A percentile compares a stretch with the other conserved stretches of the same genome.
These are phyloP conservation scores for Cercospora brassicicola DNA, from an alignment of 2,329 filamentous ascomycete species.

Conservation along the genomic window DNA sequence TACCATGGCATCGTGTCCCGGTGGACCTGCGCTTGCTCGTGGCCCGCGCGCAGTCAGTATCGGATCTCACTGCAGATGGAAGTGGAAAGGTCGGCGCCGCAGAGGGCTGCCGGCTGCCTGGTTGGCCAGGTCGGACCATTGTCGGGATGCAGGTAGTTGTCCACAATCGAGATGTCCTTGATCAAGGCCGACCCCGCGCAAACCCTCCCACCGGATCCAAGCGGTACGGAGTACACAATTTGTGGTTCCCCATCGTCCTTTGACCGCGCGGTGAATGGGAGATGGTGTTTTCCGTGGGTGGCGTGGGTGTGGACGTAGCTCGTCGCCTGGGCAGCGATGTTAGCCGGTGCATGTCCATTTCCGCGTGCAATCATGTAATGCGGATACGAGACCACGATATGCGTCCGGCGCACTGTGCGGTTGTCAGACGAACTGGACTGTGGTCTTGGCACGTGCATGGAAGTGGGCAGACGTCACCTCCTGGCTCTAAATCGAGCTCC, in stretches of 20 bases:
- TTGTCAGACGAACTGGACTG: not conserved
- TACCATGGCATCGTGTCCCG: not conserved
- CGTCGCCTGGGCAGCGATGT: not conserved
- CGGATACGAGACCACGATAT: not conserved
- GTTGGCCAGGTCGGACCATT: not conserved
- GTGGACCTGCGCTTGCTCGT: not conserved
- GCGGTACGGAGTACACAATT: not conserved
- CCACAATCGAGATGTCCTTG: not conserved
- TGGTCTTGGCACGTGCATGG: not conserved
- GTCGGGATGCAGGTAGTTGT: not conserved
- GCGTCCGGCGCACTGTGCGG: not conserved
- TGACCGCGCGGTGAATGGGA: not conserved
- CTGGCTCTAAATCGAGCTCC: not conserved
- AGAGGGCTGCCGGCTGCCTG: not conserved
- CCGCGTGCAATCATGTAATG: not conserved
- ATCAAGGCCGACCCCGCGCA: slow-evolving; percentile 4
- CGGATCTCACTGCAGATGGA: not conserved
- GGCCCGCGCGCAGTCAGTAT: not conserved
- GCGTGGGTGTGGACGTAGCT: not conserved
- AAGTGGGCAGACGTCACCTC: not conserved
- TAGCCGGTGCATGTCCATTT: not conserved
- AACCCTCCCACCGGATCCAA: not conserved
- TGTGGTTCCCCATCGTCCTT: not conserved
- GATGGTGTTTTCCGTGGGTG: not conserved
- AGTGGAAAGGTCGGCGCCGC: not conserved